Evolutionary conservation across 2,329 filamentous ascomycete species (phyloP), one percentile per base, ranked within the genome.

Genomic region (Fusarium sp.): DNA sequence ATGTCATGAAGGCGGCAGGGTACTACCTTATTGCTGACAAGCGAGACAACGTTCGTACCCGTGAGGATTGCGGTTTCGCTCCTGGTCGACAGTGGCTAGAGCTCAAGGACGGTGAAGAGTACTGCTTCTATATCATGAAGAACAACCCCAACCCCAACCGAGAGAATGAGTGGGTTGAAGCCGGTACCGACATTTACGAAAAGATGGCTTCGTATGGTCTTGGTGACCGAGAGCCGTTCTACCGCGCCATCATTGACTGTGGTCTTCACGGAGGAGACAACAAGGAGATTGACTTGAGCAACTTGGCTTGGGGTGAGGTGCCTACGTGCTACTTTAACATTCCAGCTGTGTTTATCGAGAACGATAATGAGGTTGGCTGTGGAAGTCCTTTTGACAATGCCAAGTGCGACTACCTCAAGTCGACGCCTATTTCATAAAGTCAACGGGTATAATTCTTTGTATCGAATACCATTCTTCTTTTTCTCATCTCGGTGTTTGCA

Each of bases 111-210:
- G 70, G 52, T 1, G 64, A 75, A 18, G 45, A 69, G 18, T 72
- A 76, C 16, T 74, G 73, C 16, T 76, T 76, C n/a, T 74, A 75
- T 22, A 61, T 75, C 3, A 72, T 69, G 60, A 58, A 64, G 0
- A 16, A 66, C 8, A 63, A 60, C 6, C 54, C 64, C 0, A 52
- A 69, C 16, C 60, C 52, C 0, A 60, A 70, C 8, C 31, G 35
- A 5, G 42, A 54, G 2, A 40, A 50, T 0, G 34, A 64, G 2
- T 69, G 65, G 64, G 27, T 31, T n/a, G 73, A 75, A 27, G 70
- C 60, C 3, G 35, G 29, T 0, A 31, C 69, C 0, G 70, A 63
- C 2, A 62, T 74, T 0, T 75, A 75, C 11, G 70, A 62, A 1
- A 67, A 65, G 61, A 74, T 75, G 73, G 67, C 62, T 2, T 59